Base-by-base conservation (phyloP, 163 green algal species). In the Volvox carteri region DNA sequence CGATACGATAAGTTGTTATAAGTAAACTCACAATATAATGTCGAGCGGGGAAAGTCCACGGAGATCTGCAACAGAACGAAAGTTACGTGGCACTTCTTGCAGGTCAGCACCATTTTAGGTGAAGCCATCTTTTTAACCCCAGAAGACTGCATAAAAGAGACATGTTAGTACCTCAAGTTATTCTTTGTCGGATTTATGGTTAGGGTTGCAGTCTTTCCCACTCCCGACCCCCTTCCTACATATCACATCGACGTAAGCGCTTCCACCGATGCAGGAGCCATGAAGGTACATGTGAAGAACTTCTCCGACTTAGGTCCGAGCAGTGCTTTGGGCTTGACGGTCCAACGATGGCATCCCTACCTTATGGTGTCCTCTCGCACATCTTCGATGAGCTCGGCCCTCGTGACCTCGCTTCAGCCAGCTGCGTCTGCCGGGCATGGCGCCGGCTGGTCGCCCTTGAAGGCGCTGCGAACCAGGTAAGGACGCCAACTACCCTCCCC, bases 391-490 rank as follows among this genome's bases (percentile, higher is more conserved):
- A 8, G 1, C 67, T 88, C 0, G 68, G 68, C 0, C 83, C 83
- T 28, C 83, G 83, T 0, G 83, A 88, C 28, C 68, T 80, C 0
- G 83, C 83, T 7, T 73, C 28, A 7, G 67, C 39, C 11, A 62
- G 35, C 12, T 81, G 83, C 35, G 83, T 88, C 14, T 88, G 68
- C 48, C 41, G 37, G 25, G 6, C 25, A 16, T 81, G 83, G 83
- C 48, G 37, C 0, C 37, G 39, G 19, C 37, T 83, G 12, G 83
- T 81, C 28, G 50, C 68, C 0, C 14, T 75, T 2, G 83, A 88
- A 41, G 48, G 48, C 14, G 68, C 83, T 23, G 67, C 68, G 23
- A 88, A 83, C 35, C 28, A 74, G 68, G 83, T 88, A 33, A 77
- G 30, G 18, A 41, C n/a, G 30, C n/a, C n/a, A 39, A 5, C 68